Base-by-base conservation (phyloP, 768 basidiomycete species). In the Phlebiopsis gigantea region DNA sequence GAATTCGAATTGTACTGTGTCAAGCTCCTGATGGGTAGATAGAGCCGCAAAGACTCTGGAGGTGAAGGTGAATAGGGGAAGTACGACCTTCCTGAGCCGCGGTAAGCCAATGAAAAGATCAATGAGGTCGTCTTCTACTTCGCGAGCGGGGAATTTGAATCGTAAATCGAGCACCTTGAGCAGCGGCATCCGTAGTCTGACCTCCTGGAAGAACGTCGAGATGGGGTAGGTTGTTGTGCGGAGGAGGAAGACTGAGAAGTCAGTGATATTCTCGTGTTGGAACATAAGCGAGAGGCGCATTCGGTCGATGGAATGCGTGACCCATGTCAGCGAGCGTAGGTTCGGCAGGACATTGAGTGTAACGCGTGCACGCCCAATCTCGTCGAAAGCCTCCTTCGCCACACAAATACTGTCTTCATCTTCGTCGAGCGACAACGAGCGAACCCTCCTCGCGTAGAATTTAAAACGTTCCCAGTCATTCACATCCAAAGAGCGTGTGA, bases 61-160 rank as follows among this genome's bases (percentile, higher is more conserved):
- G 0, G 82, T 84, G 8, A 79, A 59, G 47, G 76, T 75, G 58
- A 75, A 86, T 5, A 77, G 73, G 0, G 85, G 84, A 2, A 85
- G 68, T 8, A 75, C 70, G 44, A 84, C 64, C 61, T 72, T 76
- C 39, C 74, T 70, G 19, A 86, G 74, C 52, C 75, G 74, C 8
- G 72, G 69, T 4, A 83, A 68, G 22, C 67, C 69, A 14, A 57
- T 55, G 12, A 83, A 46, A 9, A 85, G 71, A 15, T 70, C 57
- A 15, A 72, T 59, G 22, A 79, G 65, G 28, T 75, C 72, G 0
- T 51, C 54, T 46, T 84, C 76, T 30, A 83, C 75, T 7, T 65
- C 59, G 19, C 60, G 60, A 45, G 79, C 74, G 9, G 79, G 67
- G 21, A 74, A 71, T 0, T 61, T 26, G 44, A 79, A 75, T 2